Evolutionary conservation across 495 filamentous ascomycete species (phyloP), one percentile per base, ranked within the genome.

Genomic region (Aspergillus bertholletiae): DNA sequence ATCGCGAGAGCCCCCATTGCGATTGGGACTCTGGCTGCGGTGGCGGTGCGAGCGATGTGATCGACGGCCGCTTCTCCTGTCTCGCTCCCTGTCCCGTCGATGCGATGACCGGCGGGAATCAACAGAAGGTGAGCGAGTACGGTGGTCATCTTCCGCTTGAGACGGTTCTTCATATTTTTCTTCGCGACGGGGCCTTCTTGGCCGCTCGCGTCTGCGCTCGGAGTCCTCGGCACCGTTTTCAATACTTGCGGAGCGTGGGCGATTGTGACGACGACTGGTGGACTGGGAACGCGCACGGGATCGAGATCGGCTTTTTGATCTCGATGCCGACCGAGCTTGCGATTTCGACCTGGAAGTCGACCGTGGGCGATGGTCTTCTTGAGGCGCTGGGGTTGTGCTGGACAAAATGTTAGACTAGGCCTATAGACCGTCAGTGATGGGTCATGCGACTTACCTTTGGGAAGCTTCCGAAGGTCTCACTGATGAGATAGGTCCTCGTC

Each of bases 191-290:
- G 77, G 67, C 56, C 73, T 71, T 49, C 67, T 61, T 7, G 71
- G 69, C 49, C 71, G 69, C 28, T 81, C 80, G 12, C 72, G 72
- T 28, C 71, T 62, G 44, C 69, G 65, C 27, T 84, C 77, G 27
- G 61, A 58, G 15, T 76, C 80, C 24, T 81, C 78, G 23, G 76
- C 76, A 15, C 72, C 74, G 26, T 72, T 72, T 12, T 76, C 71
- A 0, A 64, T 60, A 23, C 76, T 83, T 7, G 71, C 62, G 4
- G 84, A 86, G 12, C 78, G 82, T 57, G 84, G 77, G n/a, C 81
- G 82, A 65, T 83, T 77, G 39, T 69, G 71, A 46, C 78, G 79
- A 55, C 73, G 78, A 35, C 69, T 71, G 22, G 82, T 75, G 13
- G 81, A 79, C 58, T 79, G 80, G 30, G 84, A 65, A 49, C 58